Conservation (phyloP, 2,329 filamentous ascomycete genomes). For the Cladosporium oxysporum region DNA sequence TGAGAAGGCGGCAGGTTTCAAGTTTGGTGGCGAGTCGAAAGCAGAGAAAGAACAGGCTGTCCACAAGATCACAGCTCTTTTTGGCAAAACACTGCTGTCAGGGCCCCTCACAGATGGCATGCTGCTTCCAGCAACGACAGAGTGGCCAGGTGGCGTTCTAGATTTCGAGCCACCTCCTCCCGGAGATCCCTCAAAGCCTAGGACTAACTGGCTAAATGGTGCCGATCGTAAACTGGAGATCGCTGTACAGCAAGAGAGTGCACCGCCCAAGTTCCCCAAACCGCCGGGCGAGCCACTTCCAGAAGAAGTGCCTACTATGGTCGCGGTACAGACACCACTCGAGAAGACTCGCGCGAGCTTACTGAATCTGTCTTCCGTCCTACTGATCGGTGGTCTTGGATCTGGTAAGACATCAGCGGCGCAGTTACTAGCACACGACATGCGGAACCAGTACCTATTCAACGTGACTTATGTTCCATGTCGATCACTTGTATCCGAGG, state of each 20-base stretch:
- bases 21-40: constrained; percentile 85
- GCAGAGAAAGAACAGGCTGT: constrained; percentile 76
- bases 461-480: constrained; percentile 86
- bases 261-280: constrained; percentile 58
- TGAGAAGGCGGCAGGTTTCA: constrained; percentile 63
- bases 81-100: constrained; percentile 69
- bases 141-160: constrained; percentile 83
- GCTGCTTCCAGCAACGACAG: constrained; percentile 64
- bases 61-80: constrained; percentile 71
- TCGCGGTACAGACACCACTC: constrained; percentile 81
- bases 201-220: constrained; percentile 70
- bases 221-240: constrained; percentile 72
- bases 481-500: constrained; percentile 83
- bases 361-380: constrained; percentile 81
- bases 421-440: constrained; percentile 70
- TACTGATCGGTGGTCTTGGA: constrained; percentile 85
- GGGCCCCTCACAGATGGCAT: constrained; percentile 90
- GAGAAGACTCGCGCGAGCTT: constrained; percentile 73
- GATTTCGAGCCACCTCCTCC: constrained; percentile 67
- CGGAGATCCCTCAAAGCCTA: constrained; percentile 49
- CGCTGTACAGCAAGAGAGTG: constrained; percentile 73
- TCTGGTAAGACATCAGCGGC: constrained; percentile 85
- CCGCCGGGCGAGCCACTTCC: constrained; percentile 60
- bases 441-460: constrained; percentile 73
- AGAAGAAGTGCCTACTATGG: constrained; percentile 60